Evolutionary conservation across 2,329 filamentous ascomycete species (phyloP), one percentile per base, ranked within the genome.

Genomic region (Aspergillus costaricaensis): DNA sequence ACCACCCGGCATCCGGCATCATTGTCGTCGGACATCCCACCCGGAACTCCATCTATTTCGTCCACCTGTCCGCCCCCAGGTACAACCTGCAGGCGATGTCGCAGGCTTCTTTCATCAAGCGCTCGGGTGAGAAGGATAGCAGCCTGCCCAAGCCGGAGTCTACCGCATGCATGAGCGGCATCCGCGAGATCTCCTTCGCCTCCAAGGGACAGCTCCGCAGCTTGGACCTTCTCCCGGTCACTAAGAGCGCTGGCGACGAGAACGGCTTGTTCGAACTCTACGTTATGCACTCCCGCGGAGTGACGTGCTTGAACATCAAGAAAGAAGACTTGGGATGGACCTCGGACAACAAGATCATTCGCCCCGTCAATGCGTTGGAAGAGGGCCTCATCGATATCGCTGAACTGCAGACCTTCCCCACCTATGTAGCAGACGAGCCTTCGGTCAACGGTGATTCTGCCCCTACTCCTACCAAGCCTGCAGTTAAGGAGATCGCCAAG

Each of bases 21-120:
- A 91, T 99, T 72, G 87, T 96, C 62, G 90, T 99, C 62, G 96
- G 94, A 38, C 95, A 99, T 72, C 95, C 96, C 10, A 98, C 94
- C 1, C 88, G 95, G 65, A 99, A 99, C 80, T 97, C 93, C 7
- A 88, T 99, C 76, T 99, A 97, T 81, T 96, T 99, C 79, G 87
- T 97, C 54, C 94, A 98, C 71, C 82, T 99, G 39, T 98, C 94
- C 55, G 94, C 93, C 43, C 95, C 95, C 19, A 92, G 92, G 77
- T 98, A 99, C 81, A 91, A 89, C 69, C 82, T 98, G 62, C 82
- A 84, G 19, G 84, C 86, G 65, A 86, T 97, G 77, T 90, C 91
- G 25, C 95, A 99, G 80, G 92, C 94, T 53, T 88, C 89, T 23
- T 99, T 92, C 77, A 88, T 97, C 67, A 86, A 90, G 73, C 89